phyloP scores from a whole-genome alignment of 2,329 filamentous ascomycete genomes.

The Fusarium scirpi region DNA sequence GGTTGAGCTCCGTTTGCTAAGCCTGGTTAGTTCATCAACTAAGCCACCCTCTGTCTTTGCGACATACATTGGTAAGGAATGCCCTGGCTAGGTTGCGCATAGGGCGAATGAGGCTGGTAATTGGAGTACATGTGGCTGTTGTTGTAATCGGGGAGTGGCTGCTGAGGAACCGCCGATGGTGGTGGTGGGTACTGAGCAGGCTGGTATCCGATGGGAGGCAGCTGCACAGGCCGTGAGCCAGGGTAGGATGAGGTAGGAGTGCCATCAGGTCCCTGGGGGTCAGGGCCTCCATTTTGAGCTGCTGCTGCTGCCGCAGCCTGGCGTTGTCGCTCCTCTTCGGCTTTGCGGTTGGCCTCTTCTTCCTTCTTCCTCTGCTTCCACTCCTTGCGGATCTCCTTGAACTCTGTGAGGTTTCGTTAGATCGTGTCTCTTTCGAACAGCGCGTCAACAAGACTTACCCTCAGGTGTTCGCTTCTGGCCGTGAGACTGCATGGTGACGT shows the following conservation, averaged over 20 bases:
- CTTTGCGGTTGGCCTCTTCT: constrained; percentile 70
- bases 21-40: constrained; percentile 29
- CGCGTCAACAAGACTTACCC: constrained; percentile 71
- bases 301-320: constrained; percentile 64
- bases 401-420: constrained; percentile 72
- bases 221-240: constrained; percentile 70
- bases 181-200: constrained; percentile 75
- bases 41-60: constrained; percentile 27
- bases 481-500: constrained; percentile 99
- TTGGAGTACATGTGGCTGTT: constrained; percentile 66
- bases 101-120: constrained; percentile 70
- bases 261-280: constrained; percentile 59
- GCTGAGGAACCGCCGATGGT: constrained; percentile 64
- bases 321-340: constrained; percentile 85
- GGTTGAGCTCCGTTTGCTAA: constrained; percentile 53
- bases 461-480: constrained; percentile 95
- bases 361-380: constrained; percentile 99
- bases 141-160: constrained; percentile 67
- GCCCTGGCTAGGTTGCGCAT: constrained; percentile 67
- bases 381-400: constrained; percentile 98
- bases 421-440: background rate
- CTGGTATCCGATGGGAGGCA: constrained; percentile 82
- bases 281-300: constrained; percentile 62
- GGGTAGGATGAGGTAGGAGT: constrained; percentile 66
- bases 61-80: constrained; percentile 71